phyloP scores from a whole-genome alignment of 257 asterid genomes.

The Solanum bukasovii region DNA sequence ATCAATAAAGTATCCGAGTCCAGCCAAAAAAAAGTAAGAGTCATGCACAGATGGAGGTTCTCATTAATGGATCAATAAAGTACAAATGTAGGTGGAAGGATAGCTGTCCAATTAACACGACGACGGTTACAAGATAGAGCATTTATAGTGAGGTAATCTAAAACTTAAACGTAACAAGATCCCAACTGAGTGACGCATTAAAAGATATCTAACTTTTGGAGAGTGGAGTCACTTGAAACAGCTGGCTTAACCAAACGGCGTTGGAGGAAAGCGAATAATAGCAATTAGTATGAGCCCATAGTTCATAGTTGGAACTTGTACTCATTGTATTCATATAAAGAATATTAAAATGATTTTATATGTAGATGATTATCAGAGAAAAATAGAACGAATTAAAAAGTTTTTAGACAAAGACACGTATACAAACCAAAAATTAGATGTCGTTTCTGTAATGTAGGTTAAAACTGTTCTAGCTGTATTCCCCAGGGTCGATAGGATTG shows the following conservation, averaged over 20 bases:
- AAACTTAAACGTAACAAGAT: neutral
- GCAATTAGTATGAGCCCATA: neutral
- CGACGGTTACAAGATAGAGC: neutral
- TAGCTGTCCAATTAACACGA: neutral
- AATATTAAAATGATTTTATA: neutral
- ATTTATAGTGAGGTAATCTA: neutral
- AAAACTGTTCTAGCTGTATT: neutral
- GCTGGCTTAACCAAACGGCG: neutral
- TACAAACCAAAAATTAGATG: neutral
- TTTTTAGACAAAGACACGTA: neutral
- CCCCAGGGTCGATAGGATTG: neutral
- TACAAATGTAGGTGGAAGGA: neutral
- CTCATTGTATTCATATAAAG: neutral
- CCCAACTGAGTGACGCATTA: neutral
- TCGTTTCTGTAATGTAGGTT: neutral
- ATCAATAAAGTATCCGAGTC: neutral
- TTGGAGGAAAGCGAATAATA: neutral
- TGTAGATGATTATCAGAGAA: neutral
- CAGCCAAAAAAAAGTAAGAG: neutral
- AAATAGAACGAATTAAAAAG: neutral
- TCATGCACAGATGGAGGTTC: neutral
- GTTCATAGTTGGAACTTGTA: neutral
- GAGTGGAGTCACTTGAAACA: neutral
- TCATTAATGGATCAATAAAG: neutral
- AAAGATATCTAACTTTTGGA: neutral